These are phyloP conservation scores for Exophiala aquamarina DNA, from an alignment of 2,329 filamentous ascomycete genomes.

Conservation along the genomic window DNA sequence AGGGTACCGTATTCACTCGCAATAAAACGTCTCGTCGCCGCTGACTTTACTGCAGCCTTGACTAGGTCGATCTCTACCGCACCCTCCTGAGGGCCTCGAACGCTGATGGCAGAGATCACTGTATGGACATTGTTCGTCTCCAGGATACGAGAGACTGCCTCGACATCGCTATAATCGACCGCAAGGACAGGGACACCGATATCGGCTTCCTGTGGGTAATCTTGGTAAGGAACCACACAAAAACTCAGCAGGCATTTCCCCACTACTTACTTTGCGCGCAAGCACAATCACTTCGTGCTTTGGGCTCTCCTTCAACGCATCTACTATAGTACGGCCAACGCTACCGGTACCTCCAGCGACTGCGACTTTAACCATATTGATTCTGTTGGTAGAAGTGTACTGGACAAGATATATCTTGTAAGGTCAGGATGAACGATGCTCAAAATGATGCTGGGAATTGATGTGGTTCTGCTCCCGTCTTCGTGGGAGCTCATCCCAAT, in stretches of 20 bases:
- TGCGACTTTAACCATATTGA: conserved; percentile 42
- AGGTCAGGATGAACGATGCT: too few relatives aligned
- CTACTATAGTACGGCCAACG: conserved; percentile 49
- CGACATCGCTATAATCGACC: conserved; percentile 37
- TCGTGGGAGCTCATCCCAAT: too few relatives aligned
- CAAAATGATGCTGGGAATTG: too few relatives aligned
- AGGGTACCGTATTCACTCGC: conserved; percentile 39
- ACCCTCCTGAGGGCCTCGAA: conserved; percentile 31
- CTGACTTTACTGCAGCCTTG: conserved; percentile 42
- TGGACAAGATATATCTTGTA: too few relatives aligned
- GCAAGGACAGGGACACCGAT: conserved; percentile 24
- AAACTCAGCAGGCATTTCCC: conserved; percentile 8
- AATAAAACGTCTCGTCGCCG: conserved; percentile 42
- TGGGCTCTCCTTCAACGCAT: conserved; percentile 37
- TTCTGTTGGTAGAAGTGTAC: too few relatives aligned
- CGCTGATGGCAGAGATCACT: conserved; percentile 44
- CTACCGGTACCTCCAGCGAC: conserved; percentile 49
- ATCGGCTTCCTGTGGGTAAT: too few relatives aligned
- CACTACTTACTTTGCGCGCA: conserved; percentile 38
- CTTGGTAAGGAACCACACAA: conserved; percentile 1
- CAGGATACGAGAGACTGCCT: conserved; percentile 30
- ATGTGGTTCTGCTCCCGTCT: too few relatives aligned
- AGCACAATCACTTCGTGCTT: conserved; percentile 44
- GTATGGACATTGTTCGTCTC: conserved; percentile 44
- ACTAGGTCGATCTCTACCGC: conserved; percentile 46